phyloP scores from a whole-genome alignment of 352 stramenopile genomes.

The Peronospora tabacina region DNA sequence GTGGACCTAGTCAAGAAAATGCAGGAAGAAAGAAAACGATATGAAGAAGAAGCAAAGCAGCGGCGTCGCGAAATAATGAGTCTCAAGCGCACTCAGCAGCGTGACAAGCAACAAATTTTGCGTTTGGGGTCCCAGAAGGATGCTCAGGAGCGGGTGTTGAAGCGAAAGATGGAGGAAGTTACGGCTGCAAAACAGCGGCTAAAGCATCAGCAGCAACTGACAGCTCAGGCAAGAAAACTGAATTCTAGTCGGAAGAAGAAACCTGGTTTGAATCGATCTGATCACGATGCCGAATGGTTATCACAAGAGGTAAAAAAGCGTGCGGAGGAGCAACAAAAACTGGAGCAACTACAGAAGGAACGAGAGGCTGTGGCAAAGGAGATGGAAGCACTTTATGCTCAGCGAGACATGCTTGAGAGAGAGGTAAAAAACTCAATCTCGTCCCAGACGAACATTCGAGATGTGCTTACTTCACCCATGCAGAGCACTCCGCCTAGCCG shows the following conservation, averaged over 20 bases:
- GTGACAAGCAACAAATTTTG: constrained; percentile 80
- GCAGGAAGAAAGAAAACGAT: constrained; percentile 76
- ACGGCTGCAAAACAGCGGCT: constrained; percentile 64
- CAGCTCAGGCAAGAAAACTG: constrained; percentile 59
- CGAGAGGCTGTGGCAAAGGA: constrained; percentile 66
- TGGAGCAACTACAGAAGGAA: constrained; percentile 78
- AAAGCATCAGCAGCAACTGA: constrained; percentile 80
- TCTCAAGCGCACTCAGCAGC: constrained; percentile 72
- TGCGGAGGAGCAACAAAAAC: constrained; percentile 75
- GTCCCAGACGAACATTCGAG: constrained; percentile 56
- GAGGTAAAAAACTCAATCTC: constrained; percentile 61
- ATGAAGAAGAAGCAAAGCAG: constrained; percentile 74
- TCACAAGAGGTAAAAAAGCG: constrained; percentile 77
- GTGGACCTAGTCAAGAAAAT: constrained; percentile 87
- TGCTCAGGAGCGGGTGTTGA: constrained; percentile 79
- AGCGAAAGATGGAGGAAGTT: constrained; percentile 85
- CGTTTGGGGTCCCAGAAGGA: constrained; percentile 75
- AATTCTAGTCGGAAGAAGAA: constrained; percentile 57
- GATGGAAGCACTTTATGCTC: constrained; percentile 72
- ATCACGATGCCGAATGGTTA: constrained; percentile 72
- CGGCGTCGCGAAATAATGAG: constrained; percentile 70
- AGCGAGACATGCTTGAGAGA: constrained; percentile 61
- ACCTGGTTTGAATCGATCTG: constrained; percentile 22
- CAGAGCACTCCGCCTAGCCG: constrained; percentile 38
- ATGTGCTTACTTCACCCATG: constrained; percentile 71